These are phyloP conservation scores for Mallotus repandus DNA, from an alignment of 441 rosid genomes.

Conservation along the genomic window DNA sequence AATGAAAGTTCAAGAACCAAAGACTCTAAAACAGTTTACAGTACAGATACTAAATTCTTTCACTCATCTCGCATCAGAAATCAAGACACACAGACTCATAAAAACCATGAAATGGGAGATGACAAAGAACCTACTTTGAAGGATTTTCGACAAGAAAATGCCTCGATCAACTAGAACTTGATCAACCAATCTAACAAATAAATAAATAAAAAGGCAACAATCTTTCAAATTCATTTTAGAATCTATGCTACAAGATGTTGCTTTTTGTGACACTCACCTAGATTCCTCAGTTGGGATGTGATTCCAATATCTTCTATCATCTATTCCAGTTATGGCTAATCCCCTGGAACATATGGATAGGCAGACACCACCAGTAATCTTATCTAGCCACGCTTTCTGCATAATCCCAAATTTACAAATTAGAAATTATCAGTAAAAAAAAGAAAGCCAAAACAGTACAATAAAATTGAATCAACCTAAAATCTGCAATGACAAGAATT, in stretches of 20 bases:
- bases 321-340: conserved; percentile 75
- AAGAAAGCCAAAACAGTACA: no score
- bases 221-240: conserved; percentile 15
- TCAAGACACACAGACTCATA: conserved; percentile 5
- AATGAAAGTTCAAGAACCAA: neutral
- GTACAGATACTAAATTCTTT: neutral
- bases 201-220: conserved; percentile 24
- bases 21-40: neutral
- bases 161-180: conserved; percentile 24
- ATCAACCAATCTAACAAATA: conserved; percentile 29
- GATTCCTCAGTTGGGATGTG: conserved; percentile 81
- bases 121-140: conserved; percentile 24
- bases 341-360: conserved; percentile 74
- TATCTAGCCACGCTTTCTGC: conserved; percentile 90
- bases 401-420: conserved; percentile 20
- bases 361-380: conserved; percentile 66
- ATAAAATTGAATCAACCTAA: neutral
- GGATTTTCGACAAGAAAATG: conserved; percentile 26
- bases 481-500: conserved; percentile 5
- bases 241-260: neutral
- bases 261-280: conserved; percentile 50
- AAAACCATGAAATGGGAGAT: neutral
- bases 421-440: neutral
- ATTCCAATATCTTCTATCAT: conserved; percentile 95
- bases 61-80: neutral